Conservation (phyloP, 75 land plant species). For the Selaginella tamariscina region DNA sequence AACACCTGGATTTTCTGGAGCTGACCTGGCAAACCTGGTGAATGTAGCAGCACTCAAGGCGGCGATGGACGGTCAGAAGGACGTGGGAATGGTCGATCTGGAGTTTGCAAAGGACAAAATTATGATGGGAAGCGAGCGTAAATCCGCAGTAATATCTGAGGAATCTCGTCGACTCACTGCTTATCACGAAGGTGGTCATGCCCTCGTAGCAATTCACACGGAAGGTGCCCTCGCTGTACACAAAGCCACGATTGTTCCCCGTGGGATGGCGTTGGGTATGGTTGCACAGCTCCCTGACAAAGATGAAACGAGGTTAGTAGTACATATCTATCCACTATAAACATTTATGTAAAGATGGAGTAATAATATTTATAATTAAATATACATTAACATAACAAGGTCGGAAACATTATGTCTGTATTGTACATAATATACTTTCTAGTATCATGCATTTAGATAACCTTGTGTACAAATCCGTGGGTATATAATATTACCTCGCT, state of each 20-base stretch:
- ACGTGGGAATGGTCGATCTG: conserved; percentile 77
- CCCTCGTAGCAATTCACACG: conserved; percentile 87
- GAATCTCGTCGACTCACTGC: conserved; percentile 83
- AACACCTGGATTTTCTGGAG: conserved; percentile 97
- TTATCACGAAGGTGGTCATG: conserved; percentile 97
- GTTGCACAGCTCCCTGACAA: conserved; percentile 92
- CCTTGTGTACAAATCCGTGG: no score
- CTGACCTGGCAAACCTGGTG: conserved; percentile 90
- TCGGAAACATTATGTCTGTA: no score
- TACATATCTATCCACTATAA: no score
- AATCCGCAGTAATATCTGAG: conserved; percentile 86
- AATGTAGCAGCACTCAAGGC: conserved; percentile 95
- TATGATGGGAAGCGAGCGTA: conserved; percentile 98
- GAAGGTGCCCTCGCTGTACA: conserved; percentile 97
- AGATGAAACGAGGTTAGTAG: conserved; percentile 83
- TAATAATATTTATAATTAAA: no score
- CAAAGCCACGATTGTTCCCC: conserved; percentile 94
- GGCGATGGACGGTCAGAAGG: conserved; percentile 95
- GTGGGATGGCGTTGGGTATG: conserved; percentile 96
- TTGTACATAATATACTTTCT: no score
- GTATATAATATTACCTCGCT: no score
- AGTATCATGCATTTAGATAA: no score
- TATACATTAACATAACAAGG: no score
- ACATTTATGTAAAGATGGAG: no score
- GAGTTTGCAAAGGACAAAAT: conserved; percentile 97